phyloP scores from a whole-genome alignment of 2,329 filamentous ascomycete genomes.

The Xylariaceae sp. region DNA sequence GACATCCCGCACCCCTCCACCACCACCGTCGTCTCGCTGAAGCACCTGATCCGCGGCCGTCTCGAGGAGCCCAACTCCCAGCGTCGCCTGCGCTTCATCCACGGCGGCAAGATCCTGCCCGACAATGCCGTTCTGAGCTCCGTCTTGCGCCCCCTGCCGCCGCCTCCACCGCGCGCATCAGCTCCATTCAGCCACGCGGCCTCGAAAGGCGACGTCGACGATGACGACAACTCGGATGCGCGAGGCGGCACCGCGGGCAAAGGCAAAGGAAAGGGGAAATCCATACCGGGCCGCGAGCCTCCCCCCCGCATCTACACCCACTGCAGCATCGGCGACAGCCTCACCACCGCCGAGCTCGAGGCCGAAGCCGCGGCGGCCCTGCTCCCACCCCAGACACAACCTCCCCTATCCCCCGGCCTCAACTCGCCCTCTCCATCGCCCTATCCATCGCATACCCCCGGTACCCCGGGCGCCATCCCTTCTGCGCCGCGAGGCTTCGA shows the following conservation, averaged over 20 bases:
- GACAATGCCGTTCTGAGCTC: conserved; percentile 65
- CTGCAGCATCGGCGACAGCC: conserved; percentile 79
- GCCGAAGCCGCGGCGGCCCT: conserved; percentile 53
- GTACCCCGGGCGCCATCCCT: conserved; percentile 6
- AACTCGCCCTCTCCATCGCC: conserved; percentile 4
- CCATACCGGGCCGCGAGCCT: conserved; percentile 45
- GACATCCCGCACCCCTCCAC: conserved; percentile 64
- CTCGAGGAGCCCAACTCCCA: conserved; percentile 59
- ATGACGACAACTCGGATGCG: not conserved
- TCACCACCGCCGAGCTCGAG: conserved; percentile 65
- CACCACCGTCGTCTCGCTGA: conserved; percentile 74
- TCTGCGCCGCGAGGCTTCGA: conserved; percentile 78
- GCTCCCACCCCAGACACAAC: conserved; percentile 8
- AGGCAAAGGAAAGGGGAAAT: conserved; percentile 64
- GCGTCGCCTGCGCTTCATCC: conserved; percentile 80
- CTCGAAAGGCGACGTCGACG: conserved; percentile 20
- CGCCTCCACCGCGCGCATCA: conserved; percentile 41
- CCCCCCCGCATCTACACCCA: conserved; percentile 75
- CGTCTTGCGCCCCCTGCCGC: conserved; percentile 61
- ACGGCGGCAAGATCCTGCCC: conserved; percentile 79
- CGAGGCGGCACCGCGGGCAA: conserved; percentile 26
- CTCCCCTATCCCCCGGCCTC: conserved; percentile 1
- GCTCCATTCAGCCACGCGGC: not conserved
- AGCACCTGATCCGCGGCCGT: conserved; percentile 72
- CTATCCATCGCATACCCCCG: not conserved